phyloP scores from a whole-genome alignment of 768 basidiomycete genomes.

The Tulasnella calospora region DNA sequence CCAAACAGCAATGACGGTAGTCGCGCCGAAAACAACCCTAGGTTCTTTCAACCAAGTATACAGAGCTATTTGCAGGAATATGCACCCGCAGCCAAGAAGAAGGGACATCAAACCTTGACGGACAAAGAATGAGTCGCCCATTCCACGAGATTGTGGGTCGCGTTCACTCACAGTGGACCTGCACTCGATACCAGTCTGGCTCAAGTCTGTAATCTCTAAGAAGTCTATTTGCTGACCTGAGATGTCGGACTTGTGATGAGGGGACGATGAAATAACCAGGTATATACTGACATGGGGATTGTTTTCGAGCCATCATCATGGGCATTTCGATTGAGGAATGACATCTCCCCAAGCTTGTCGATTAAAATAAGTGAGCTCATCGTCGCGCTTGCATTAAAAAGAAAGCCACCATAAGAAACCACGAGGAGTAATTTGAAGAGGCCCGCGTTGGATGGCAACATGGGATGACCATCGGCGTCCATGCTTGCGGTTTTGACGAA shows the following conservation, averaged over 20 bases:
- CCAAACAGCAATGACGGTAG: neutral
- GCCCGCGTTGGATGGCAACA: neutral
- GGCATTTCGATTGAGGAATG: constrained; percentile 5
- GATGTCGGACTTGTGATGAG: neutral
- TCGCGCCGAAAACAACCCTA: neutral
- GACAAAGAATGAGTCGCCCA: no score
- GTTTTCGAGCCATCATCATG: neutral
- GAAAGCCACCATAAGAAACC: constrained; percentile 2
- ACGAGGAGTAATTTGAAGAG: constrained; percentile 8
- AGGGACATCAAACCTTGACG: neutral
- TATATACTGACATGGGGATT: neutral
- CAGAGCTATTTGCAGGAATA: neutral
- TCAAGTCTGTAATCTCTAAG: neutral
- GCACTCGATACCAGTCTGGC: neutral
- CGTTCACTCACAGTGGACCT: neutral
- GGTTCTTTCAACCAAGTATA: neutral
- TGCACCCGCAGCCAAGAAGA: neutral
- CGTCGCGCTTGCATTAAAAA: neutral
- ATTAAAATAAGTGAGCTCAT: constrained; percentile 7
- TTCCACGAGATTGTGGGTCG: neutral
- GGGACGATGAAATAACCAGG: neutral
- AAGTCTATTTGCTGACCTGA: neutral
- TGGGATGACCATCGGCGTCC: neutral
- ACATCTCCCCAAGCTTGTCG: constrained; percentile 11
- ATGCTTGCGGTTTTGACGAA: constrained; percentile 7